A percentile compares a stretch with the other conserved stretches of the same genome.
phyloP scores from a whole-genome alignment of 176 grass and related monocot species.

The Calamus simplicifolius region DNA sequence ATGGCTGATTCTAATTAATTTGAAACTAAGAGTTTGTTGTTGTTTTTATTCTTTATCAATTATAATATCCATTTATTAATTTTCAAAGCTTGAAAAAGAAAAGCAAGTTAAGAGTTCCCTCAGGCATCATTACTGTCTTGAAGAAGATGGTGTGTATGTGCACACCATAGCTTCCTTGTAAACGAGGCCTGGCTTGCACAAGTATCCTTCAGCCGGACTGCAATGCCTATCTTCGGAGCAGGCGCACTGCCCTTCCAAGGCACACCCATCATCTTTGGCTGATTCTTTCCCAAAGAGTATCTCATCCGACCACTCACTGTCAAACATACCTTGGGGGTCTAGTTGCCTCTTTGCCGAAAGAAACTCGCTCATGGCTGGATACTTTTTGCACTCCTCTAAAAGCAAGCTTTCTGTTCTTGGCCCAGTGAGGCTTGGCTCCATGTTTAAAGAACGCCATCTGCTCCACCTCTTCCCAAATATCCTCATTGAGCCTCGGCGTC shows the following conservation, averaged over 20 bases:
- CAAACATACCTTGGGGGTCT: slow-evolving; percentile 53
- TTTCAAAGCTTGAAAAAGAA: too few relatives aligned
- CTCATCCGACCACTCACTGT: slow-evolving; percentile 54
- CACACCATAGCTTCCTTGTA: slow-evolving; percentile 68
- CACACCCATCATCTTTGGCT: slow-evolving; percentile 43
- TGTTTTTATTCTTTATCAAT: too few relatives aligned
- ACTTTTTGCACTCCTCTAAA: slow-evolving; percentile 58
- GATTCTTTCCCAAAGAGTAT: slow-evolving; percentile 13
- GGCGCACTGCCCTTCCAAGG: slow-evolving; percentile 66
- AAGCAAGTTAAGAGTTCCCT: too few relatives aligned
- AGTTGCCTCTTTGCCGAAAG: slow-evolving; percentile 30
- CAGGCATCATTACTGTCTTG: too few relatives aligned
- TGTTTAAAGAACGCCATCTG: slow-evolving; percentile 86
- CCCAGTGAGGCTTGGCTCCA: slow-evolving; percentile 67
- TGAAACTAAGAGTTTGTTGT: too few relatives aligned
- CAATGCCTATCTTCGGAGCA: slow-evolving; percentile 67
- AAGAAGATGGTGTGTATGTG: slow-evolving; percentile 30
- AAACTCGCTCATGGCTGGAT: slow-evolving; percentile 37
- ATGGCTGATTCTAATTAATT: too few relatives aligned
- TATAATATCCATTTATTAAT: too few relatives aligned
- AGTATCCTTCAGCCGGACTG: slow-evolving; percentile 52
- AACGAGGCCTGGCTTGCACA: slow-evolving; percentile 55
- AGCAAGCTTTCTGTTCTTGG: slow-evolving; percentile 66
- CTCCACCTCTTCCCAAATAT: slow-evolving; percentile 90
- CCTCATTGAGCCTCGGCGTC: slow-evolving; percentile 42